Base-by-base conservation (phyloP, 2,329 filamentous ascomycete genomes). In the Cadophora luteo-olivacea region DNA sequence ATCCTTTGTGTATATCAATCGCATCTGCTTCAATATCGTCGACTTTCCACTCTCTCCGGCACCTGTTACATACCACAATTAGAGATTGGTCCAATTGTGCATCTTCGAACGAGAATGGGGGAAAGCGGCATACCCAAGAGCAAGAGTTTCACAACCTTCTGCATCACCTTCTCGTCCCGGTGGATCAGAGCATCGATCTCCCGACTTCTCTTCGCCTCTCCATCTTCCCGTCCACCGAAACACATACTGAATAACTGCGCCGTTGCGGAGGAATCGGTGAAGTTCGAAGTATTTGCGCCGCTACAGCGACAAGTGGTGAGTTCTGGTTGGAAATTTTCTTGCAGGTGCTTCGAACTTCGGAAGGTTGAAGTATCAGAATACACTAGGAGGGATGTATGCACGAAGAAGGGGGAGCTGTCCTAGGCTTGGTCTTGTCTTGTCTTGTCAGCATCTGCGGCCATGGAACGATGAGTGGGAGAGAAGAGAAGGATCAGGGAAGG, bases 1-100 rank as follows among this genome's bases (percentile, higher is more conserved):
- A 64, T 77, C 75, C 80, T 94, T 90, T 16, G 93, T 90, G 80
- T 98, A 96, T 75, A 99, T 97, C 81, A 99, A 90, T 80, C 95
- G 95, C 96, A 99, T 98, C 85, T 98, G 95, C 84, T 98, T 98
- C 73, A 98, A 88, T 69, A 98, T 94, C 1, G 95, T 98, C 9
- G 95, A 97, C 82, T 98, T 98, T 73, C 95, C 93, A 68, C 92
- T 96, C 82, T 98, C 95, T 78, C 95, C 95, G 76, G 95, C 95
- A 80, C 95, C 94, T 97, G 51, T 64, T 62, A 51, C n/a, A 32
- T 49, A 60, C 24, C 24, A 52, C 52, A n/a, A 63, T 75, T 72
- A 76, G 72, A 65, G 55, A n/a, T 62, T 24, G 45, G n/a, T 14
- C 60, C 52, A 65, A 57, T 55, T 52, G 29, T 24, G 9, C 9